phyloP scores from a whole-genome alignment of 805 yeast genomes.

The Scheffersomyces spartinae region DNA sequence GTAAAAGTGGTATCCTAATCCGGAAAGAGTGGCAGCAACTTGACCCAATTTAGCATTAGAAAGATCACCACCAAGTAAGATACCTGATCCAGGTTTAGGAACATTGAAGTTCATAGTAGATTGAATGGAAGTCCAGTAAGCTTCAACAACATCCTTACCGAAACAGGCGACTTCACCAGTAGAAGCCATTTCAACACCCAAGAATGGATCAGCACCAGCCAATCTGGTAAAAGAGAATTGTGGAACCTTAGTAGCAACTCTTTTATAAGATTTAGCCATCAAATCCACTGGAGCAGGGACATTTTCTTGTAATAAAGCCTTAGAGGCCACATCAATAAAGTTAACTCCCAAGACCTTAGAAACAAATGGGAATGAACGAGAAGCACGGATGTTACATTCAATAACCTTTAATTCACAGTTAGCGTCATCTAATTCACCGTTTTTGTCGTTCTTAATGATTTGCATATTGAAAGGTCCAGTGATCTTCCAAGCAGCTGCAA shows the following conservation, averaged over 20 bases:
- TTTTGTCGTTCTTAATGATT: constrained; percentile 68
- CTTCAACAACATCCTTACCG: constrained; percentile 75
- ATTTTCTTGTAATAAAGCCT: constrained; percentile 64
- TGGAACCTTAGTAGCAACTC: constrained; percentile 96
- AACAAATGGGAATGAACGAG: constrained; percentile 97
- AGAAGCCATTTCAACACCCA: constrained; percentile 98
- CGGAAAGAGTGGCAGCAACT: constrained; percentile 59
- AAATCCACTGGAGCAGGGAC: constrained; percentile 74
- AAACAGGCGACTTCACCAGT: constrained; percentile 99
- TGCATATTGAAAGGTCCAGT: constrained; percentile 99
- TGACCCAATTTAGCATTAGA: constrained; percentile 55
- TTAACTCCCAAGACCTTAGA: constrained; percentile 93
- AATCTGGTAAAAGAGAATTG: constrained; percentile 97
- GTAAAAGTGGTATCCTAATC: constrained; percentile 73
- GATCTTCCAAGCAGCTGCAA: constrained; percentile 87
- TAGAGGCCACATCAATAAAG: constrained; percentile 90
- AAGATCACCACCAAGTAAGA: constrained; percentile 91
- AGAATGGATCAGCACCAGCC: constrained; percentile 98
- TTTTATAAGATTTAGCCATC: constrained; percentile 63
- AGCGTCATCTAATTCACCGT: constrained; percentile 43
- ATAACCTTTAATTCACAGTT: constrained; percentile 74
- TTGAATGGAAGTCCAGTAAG: constrained; percentile 97
- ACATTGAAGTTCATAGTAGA: constrained; percentile 94
- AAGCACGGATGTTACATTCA: constrained; percentile 97
- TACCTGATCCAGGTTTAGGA: constrained; percentile 83